Evolutionary conservation across 192 early-diverging fungal species (phyloP).

Genomic region (Rhizophagus prolifer): DNA sequence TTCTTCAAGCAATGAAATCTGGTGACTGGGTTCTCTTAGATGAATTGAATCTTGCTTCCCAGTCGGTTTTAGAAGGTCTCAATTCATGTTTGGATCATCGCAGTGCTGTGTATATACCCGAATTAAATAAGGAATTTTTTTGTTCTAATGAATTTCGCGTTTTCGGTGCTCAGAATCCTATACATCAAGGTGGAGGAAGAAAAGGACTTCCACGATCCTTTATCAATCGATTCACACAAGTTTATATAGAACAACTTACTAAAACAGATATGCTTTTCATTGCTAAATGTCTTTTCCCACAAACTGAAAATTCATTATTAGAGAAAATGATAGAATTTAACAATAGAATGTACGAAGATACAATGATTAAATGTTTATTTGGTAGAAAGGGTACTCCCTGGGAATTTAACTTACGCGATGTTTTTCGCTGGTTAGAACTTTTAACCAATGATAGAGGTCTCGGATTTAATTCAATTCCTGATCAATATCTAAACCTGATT

Average conservation of each 20-base stretch:
- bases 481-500: constrained; percentile 75
- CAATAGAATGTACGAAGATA: constrained; percentile 79
- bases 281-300: constrained; percentile 53
- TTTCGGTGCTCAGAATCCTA: constrained; percentile 97
- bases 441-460: constrained; percentile 51
- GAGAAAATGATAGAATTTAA: constrained; percentile 80
- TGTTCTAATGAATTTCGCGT: constrained; percentile 83
- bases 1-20: constrained; percentile 91
- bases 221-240: constrained; percentile 94
- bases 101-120: constrained; percentile 92
- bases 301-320: constrained; percentile 48
- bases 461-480: constrained; percentile 52
- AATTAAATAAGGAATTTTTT: constrained; percentile 85
- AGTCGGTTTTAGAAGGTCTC: constrained; percentile 97
- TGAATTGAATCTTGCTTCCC: constrained; percentile 97
- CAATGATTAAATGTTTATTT: constrained; percentile 77
- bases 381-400: constrained; percentile 80
- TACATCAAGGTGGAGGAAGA: constrained; percentile 94
- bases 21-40: constrained; percentile 98
- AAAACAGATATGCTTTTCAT: constrained; percentile 82
- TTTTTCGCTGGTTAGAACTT: constrained; percentile 90
- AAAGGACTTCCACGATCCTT: constrained; percentile 98
- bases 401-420: constrained; percentile 99
- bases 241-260: constrained; percentile 84
- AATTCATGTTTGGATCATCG: constrained; percentile 99